A percentile compares a stretch with the other conserved stretches of the same genome.
Evolutionary conservation across 441 rosid genomes (phyloP).

Genomic region (Populus hybrid): DNA sequence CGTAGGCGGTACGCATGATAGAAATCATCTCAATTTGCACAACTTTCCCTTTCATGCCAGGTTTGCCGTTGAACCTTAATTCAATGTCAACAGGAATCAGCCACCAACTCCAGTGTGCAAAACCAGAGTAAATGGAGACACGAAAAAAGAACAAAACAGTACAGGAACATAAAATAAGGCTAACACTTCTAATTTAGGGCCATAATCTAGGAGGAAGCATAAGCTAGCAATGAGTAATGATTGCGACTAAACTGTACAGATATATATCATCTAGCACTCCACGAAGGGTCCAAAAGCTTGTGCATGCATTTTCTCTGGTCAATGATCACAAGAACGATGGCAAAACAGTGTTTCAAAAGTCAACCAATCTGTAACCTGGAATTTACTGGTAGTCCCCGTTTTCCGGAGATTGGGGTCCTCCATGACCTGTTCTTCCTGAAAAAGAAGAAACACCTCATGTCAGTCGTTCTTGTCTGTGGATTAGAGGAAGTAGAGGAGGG

Average conservation of each 20-base stretch:
- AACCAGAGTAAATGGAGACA: not conserved
- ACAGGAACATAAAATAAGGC: not conserved
- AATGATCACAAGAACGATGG: constrained; percentile 12
- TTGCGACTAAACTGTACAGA: constrained; percentile 42
- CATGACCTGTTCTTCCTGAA: constrained; percentile 55
- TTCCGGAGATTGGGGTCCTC: constrained; percentile 49
- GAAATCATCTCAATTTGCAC: not conserved
- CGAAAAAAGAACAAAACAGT: not conserved
- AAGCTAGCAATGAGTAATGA: constrained; percentile 11
- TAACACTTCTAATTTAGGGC: constrained; percentile 14
- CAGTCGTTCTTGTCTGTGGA: not conserved
- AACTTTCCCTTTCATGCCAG: not conserved
- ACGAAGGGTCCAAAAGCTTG: constrained; percentile 25
- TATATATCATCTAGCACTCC: constrained; percentile 31
- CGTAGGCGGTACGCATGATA: not conserved
- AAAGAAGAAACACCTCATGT: constrained; percentile 9
- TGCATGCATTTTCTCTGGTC: constrained; percentile 26
- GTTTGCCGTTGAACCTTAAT: not conserved
- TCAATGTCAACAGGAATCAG: not conserved
- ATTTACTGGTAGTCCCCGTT: constrained; percentile 60
- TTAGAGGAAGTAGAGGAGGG: not conserved
- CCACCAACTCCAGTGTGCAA: not conserved
- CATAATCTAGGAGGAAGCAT: constrained; percentile 18
- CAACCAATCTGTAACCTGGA: constrained; percentile 36
- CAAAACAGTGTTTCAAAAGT: constrained; percentile 10